Evolutionary conservation across 768 basidiomycete genomes (phyloP).

Genomic region (Phaeotremella fagi): DNA sequence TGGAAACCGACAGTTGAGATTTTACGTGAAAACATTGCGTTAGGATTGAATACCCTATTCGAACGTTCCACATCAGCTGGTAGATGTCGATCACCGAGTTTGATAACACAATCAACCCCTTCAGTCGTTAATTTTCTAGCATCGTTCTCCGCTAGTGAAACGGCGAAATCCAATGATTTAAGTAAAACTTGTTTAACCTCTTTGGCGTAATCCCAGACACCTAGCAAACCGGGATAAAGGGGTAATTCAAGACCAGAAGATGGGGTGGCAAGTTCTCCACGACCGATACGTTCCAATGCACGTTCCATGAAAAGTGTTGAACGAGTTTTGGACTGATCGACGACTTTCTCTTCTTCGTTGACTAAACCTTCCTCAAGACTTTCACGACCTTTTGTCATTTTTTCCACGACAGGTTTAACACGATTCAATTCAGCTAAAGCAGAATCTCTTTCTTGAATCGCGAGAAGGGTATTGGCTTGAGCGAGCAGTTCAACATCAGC

Average conservation of each 20-base stretch:
- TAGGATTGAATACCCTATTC: slow-evolving; percentile 84
- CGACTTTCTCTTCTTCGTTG: slow-evolving; percentile 68
- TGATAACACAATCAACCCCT: slow-evolving; percentile 63
- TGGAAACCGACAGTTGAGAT: slow-evolving; percentile 80
- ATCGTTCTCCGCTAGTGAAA: slow-evolving; percentile 75
- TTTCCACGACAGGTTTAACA: slow-evolving; percentile 76
- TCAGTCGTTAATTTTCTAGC: slow-evolving; percentile 63
- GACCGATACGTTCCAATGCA: slow-evolving; percentile 71
- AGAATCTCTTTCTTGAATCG: slow-evolving; percentile 66
- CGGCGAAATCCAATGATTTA: slow-evolving; percentile 72
- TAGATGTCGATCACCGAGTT: slow-evolving; percentile 70
- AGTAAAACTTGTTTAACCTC: slow-evolving; percentile 75
- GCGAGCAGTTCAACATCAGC: slow-evolving; percentile 83
- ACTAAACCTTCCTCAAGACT: slow-evolving; percentile 74
- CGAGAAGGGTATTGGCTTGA: slow-evolving; percentile 78
- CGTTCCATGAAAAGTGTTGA: slow-evolving; percentile 60
- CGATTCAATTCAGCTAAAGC: slow-evolving; percentile 66
- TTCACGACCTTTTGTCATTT: slow-evolving; percentile 71
- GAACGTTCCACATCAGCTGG: slow-evolving; percentile 70
- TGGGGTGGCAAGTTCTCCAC: slow-evolving; percentile 60
- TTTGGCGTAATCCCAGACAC: slow-evolving; percentile 77
- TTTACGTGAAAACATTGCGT: slow-evolving; percentile 89
- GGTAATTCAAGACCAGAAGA: slow-evolving; percentile 54
- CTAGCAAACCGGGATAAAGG: slow-evolving; percentile 72
- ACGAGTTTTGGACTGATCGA: slow-evolving; percentile 54